Evolutionary conservation across 108 stramenopile genomes (phyloP).

Genomic region (Seminavis robusta): DNA sequence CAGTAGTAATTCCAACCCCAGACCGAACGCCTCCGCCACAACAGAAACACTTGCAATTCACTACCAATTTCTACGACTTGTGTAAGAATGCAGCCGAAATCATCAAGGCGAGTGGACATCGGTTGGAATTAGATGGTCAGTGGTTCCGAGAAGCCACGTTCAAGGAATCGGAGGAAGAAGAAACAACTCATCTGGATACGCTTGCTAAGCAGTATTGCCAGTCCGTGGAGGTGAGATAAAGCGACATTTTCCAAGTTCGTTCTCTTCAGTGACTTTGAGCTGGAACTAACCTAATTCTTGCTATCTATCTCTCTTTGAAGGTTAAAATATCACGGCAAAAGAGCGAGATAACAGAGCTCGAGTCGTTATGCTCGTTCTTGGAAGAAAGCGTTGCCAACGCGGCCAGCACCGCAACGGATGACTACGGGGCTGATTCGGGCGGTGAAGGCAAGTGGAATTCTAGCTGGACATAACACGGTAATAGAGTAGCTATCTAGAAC

Average conservation of each 20-base stretch:
- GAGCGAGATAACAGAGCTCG: conserved; percentile 57
- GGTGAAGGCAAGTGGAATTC: no score
- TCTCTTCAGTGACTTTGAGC: not conserved
- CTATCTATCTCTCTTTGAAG: conserved; percentile 7
- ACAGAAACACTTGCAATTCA: not conserved
- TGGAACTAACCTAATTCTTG: not conserved
- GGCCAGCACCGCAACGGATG: not conserved
- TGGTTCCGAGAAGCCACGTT: conserved; percentile 34
- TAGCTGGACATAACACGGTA: no score
- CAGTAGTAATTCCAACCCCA: not conserved
- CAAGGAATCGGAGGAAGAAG: conserved; percentile 19
- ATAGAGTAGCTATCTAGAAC: no score
- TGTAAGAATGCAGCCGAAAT: conserved; percentile 28
- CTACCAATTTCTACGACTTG: not conserved
- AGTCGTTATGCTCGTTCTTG: conserved; percentile 69
- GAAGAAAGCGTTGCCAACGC: conserved; percentile 16
- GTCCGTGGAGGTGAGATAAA: conserved; percentile 45
- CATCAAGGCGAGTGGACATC: conserved; percentile 58
- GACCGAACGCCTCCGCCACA: conserved; percentile 5
- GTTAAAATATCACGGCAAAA: conserved; percentile 50
- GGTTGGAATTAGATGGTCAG: conserved; percentile 53
- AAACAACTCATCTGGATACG: conserved; percentile 45
- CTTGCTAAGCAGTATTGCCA: conserved; percentile 74
- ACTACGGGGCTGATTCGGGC: no score
- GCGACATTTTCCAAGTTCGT: not conserved